Evolutionary conservation across 163 green algal genomes (phyloP), one percentile per base, ranked within the genome.

Genomic region (Scenedesmus sp.): DNA sequence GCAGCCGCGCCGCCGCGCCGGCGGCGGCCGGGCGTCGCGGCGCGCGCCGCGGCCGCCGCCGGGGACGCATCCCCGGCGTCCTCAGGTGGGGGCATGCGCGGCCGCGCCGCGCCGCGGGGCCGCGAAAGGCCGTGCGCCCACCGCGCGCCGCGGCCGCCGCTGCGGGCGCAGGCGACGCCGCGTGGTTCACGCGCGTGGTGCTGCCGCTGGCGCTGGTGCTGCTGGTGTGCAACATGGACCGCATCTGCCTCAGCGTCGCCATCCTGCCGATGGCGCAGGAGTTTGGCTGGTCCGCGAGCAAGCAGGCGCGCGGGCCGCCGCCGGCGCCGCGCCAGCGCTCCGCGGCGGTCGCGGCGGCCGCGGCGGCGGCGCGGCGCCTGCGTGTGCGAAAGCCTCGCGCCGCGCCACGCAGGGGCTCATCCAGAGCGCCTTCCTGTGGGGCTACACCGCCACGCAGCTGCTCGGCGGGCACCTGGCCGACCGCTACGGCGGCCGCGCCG

Each of bases 141-240:
- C n/a, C n/a, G n/a, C n/a, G n/a, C n/a, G n/a, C n/a, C n/a, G n/a
- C n/a, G n/a, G n/a, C n/a, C n/a, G n/a, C n/a, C n/a, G n/a, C n/a
- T n/a, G n/a, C n/a, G n/a, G n/a, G n/a, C n/a, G n/a, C n/a, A n/a
- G n/a, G n/a, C n/a, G n/a, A n/a, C 63, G 39, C 20, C 18, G 20
- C 69, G 5, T 77, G 69, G 69, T 83, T 89, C 63, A 51, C 69
- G 5, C 83, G 76, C 1, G 85, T 95, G 13, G 88, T 96, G 48
- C 58, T 94, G 22, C 94, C 94, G 31, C 92, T 91, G 9, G 90
- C 91, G 0, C 66, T 96, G 69, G 89, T 90, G 0, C 85, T 98
- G 72, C 74, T 97, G 75, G 80, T 98, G 20, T 97, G 93, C 86
- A 98, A 97, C 86, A 96, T 98, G 88, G 92, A 97, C 83, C 87